These are phyloP conservation scores for Diaporthe caulivora DNA, from an alignment of 2,329 filamentous ascomycete species.

Conservation along the genomic window DNA sequence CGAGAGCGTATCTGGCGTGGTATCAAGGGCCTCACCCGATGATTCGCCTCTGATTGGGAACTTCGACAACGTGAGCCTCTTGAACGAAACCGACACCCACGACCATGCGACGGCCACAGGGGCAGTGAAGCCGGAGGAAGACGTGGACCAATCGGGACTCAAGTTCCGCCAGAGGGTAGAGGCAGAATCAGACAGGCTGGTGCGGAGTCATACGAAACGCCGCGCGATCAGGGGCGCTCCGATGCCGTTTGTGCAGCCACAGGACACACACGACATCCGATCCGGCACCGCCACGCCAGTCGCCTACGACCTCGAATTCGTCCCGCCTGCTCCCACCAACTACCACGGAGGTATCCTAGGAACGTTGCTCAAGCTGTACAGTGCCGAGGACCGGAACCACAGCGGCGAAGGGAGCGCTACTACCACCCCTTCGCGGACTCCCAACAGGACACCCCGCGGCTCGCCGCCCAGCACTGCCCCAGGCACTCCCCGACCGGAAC, in stretches of 20 bases:
- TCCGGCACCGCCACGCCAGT: conserved; percentile 57
- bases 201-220: conserved; percentile 38
- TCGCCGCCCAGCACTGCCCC: conserved; percentile 56
- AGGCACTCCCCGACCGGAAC: conserved; percentile 46
- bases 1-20: conserved; percentile 48
- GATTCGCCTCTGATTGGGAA: conserved; percentile 6
- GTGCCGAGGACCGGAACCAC: conserved; percentile 56
- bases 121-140: not conserved
- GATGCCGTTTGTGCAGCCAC: not conserved
- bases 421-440: conserved; percentile 58
- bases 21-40: conserved; percentile 45
- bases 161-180: conserved; percentile 38
- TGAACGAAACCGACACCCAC: conserved; percentile 5
- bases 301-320: conserved; percentile 72
- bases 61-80: conserved; percentile 24
- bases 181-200: conserved; percentile 36
- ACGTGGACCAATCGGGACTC: conserved; percentile 28
- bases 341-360: conserved; percentile 82
- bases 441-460: conserved; percentile 55
- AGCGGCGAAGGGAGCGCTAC: conserved; percentile 53
- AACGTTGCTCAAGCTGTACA: conserved; percentile 78
- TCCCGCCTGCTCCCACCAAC: conserved; percentile 71
- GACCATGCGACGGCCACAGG: conserved; percentile 32
- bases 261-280: conserved; percentile 15
- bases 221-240: conserved; percentile 3